Evolutionary conservation across 83 land plant genomes (phyloP).

Genomic region (Picea abies): DNA sequence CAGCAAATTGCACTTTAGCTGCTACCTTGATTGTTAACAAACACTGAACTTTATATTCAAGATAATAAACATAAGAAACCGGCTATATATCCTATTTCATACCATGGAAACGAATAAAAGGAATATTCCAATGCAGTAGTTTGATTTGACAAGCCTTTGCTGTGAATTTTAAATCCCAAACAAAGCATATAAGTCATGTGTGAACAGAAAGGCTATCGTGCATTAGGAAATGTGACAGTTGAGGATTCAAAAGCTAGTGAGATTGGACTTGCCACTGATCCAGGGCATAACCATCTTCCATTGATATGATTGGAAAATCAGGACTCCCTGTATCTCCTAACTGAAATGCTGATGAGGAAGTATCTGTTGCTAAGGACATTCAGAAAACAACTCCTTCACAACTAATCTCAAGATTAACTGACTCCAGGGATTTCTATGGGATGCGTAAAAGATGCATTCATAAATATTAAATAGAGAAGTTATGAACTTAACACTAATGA

Average conservation of each 20-base stretch:
- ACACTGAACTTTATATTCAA: background rate
- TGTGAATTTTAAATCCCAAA: background rate
- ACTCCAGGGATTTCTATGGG: no score
- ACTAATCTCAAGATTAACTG: no score
- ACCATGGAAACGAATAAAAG: constrained; percentile 5
- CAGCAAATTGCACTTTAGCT: background rate
- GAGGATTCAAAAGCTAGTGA: background rate
- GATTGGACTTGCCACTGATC: background rate
- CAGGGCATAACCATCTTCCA: background rate
- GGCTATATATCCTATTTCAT: background rate
- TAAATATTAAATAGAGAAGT: no score
- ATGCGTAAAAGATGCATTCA: no score
- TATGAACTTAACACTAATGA: no score
- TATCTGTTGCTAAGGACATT: no score
- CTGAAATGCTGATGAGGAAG: no score
- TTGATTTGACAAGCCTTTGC: background rate
- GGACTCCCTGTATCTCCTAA: no score
- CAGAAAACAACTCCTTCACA: no score
- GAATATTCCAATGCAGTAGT: background rate
- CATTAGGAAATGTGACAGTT: no score
- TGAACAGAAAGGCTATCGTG: no score
- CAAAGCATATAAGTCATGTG: no score
- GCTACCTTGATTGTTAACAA: background rate
- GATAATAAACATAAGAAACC: background rate
- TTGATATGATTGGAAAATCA: background rate